Conservation (phyloP, 371 early-diverging fungal genomes). For the Mortierella polycephala region DNA sequence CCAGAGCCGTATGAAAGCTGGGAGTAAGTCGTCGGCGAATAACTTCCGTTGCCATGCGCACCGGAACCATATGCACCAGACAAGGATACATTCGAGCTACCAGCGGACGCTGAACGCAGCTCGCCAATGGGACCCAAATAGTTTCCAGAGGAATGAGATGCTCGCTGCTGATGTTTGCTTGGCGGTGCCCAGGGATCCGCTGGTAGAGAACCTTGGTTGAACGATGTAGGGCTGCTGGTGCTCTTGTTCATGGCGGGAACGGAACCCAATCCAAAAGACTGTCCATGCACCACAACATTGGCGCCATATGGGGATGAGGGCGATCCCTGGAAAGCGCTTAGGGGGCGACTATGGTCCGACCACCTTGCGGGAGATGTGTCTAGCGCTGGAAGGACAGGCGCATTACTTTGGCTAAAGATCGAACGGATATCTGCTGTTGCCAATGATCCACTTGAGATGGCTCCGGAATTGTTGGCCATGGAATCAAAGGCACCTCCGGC, state of each 20-base stretch:
- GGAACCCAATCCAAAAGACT: slow-evolving; percentile 18
- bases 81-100: slow-evolving; percentile 8
- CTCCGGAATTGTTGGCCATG: not conserved
- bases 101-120: slow-evolving; percentile 20
- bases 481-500: slow-evolving; percentile 21
- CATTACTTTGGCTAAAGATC: slow-evolving; percentile 14
- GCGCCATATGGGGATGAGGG: not conserved
- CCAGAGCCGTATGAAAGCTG: slow-evolving; percentile 18
- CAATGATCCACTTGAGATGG: slow-evolving; percentile 6
- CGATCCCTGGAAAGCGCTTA: slow-evolving; percentile 22
- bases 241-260: slow-evolving; percentile 13
- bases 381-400: slow-evolving; percentile 14
- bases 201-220: slow-evolving; percentile 24
- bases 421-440: slow-evolving; percentile 28
- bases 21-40: slow-evolving; percentile 23
- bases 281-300: slow-evolving; percentile 1
- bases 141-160: slow-evolving; percentile 14
- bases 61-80: not conserved
- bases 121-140: slow-evolving; percentile 31
- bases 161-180: slow-evolving; percentile 26
- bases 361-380: slow-evolving; percentile 33
- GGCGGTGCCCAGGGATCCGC: slow-evolving; percentile 37
- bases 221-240: slow-evolving; percentile 3
- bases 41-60: slow-evolving; percentile 23
- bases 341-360: slow-evolving; percentile 41